A percentile compares a stretch with the other conserved stretches of the same genome.
Evolutionary conservation across 1,139 yeast genomes (phyloP).

Genomic region (Diutina pseudorugosa): DNA sequence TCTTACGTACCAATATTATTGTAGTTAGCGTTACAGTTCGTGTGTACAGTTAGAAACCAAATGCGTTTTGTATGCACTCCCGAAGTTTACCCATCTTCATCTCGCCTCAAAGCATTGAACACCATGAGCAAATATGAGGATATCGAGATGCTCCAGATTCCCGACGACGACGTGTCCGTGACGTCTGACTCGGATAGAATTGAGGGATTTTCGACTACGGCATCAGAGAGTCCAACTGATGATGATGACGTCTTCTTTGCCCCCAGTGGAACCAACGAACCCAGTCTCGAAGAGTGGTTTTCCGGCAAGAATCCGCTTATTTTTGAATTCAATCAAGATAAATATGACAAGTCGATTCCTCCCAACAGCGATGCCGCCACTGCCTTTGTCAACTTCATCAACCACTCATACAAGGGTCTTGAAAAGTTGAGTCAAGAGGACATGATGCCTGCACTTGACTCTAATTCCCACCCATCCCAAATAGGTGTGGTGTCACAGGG

Average conservation of each 20-base stretch:
- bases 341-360: slow-evolving; percentile 17
- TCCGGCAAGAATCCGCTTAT: slow-evolving; percentile 15
- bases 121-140: slow-evolving; percentile 19
- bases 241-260: background rate
- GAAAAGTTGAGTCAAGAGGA: slow-evolving; percentile 18
- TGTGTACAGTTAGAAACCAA: no score
- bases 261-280: slow-evolving; percentile 8
- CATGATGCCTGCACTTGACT: slow-evolving; percentile 14
- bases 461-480: slow-evolving; percentile 7
- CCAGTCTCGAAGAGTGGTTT: slow-evolving; percentile 24
- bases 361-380: slow-evolving; percentile 11
- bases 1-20: no score
- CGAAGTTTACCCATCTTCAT: background rate
- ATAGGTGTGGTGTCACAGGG: slow-evolving; percentile 21
- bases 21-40: no score
- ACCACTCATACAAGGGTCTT: slow-evolving; percentile 20
- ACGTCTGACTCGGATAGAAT: slow-evolving; percentile 21
- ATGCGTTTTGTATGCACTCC: background rate
- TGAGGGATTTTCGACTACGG: slow-evolving; percentile 9
- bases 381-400: slow-evolving; percentile 18
- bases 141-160: slow-evolving; percentile 36
- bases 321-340: slow-evolving; percentile 19
- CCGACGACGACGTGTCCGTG: slow-evolving; percentile 18
- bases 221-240: background rate
- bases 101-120: slow-evolving; percentile 5